These are phyloP conservation scores for Suillus weaverae DNA, from an alignment of 768 basidiomycete genomes.

Conservation along the genomic window DNA sequence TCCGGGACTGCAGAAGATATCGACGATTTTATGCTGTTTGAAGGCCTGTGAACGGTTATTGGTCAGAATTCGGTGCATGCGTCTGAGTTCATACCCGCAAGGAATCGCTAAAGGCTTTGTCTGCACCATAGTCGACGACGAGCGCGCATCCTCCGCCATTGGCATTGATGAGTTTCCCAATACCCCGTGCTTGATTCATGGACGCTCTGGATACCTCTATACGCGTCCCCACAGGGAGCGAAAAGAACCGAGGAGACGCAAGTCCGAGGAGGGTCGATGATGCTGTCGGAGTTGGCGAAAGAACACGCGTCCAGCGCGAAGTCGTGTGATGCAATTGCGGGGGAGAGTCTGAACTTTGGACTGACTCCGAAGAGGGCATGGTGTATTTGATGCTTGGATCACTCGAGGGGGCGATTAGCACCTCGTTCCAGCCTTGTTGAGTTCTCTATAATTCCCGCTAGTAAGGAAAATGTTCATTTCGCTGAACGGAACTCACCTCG, in stretches of 20 bases:
- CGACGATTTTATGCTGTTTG: constrained; percentile 80
- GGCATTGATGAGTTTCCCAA: constrained; percentile 61
- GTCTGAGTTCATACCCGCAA: constrained; percentile 68
- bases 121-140: constrained; percentile 87
- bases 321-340: constrained; percentile 15
- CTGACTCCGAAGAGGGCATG: constrained; percentile 21
- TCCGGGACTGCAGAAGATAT: constrained; percentile 83
- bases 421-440: constrained; percentile 80
- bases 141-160: constrained; percentile 59
- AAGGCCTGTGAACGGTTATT: constrained; percentile 63
- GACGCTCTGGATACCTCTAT: constrained; percentile 80
- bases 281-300: constrained; percentile 59
- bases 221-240: constrained; percentile 65
- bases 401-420: constrained; percentile 57
- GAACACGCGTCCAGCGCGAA: constrained; percentile 59
- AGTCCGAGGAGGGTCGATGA: constrained; percentile 55
- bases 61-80: constrained; percentile 1
- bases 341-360: constrained; percentile 6
- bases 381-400: constrained; percentile 39
- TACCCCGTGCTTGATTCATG: constrained; percentile 63
- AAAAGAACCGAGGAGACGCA: constrained; percentile 69
- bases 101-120: constrained; percentile 65
- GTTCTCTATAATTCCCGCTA: constrained; percentile 54
- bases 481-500: constrained; percentile 52
- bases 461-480: not conserved